These are phyloP conservation scores for Alternaria dauci DNA, from an alignment of 2,329 filamentous ascomycete species.

Conservation along the genomic window DNA sequence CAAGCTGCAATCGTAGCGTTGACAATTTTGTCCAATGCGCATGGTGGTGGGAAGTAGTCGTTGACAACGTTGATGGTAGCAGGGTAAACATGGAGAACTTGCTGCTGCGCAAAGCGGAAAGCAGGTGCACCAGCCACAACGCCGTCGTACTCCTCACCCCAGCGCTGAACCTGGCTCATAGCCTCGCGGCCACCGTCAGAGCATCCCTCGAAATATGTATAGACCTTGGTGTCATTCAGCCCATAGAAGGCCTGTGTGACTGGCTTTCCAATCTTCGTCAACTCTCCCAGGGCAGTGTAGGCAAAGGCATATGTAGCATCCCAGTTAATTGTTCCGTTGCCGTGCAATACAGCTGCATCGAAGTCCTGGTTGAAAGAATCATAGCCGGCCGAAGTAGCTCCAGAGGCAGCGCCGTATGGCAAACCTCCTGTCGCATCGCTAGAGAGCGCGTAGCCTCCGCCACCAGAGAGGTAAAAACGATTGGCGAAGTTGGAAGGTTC, in stretches of 20 bases:
- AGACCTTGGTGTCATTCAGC: conserved; percentile 38
- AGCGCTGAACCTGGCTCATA: conserved; percentile 62
- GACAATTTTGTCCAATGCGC: conserved; percentile 61
- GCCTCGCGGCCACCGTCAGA: conserved; percentile 63
- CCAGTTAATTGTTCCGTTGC: conserved; percentile 63
- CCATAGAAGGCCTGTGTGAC: conserved; percentile 54
- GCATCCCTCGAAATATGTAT: conserved; percentile 64
- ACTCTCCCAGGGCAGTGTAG: conserved; percentile 62
- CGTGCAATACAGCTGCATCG: conserved; percentile 42
- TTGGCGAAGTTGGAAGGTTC: conserved; percentile 55
- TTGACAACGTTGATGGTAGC: conserved; percentile 52
- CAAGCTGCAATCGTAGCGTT: conserved; percentile 65
- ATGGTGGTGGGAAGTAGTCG: conserved; percentile 55
- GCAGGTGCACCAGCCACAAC: conserved; percentile 58
- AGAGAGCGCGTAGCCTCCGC: conserved; percentile 52
- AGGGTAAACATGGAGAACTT: conserved; percentile 55
- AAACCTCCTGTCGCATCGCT: conserved; percentile 54
- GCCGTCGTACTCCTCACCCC: conserved; percentile 58
- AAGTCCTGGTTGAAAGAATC: conserved; percentile 56
- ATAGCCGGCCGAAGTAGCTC: conserved; percentile 62
- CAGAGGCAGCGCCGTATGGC: conserved; percentile 58
- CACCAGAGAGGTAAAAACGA: conserved; percentile 58
- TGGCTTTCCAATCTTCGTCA: conserved; percentile 59
- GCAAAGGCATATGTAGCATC: conserved; percentile 60
- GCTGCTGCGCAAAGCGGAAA: conserved; percentile 57